These are phyloP conservation scores for Grigorovia jiainica DNA, from an alignment of 805 yeast genomes.

Conservation along the genomic window DNA sequence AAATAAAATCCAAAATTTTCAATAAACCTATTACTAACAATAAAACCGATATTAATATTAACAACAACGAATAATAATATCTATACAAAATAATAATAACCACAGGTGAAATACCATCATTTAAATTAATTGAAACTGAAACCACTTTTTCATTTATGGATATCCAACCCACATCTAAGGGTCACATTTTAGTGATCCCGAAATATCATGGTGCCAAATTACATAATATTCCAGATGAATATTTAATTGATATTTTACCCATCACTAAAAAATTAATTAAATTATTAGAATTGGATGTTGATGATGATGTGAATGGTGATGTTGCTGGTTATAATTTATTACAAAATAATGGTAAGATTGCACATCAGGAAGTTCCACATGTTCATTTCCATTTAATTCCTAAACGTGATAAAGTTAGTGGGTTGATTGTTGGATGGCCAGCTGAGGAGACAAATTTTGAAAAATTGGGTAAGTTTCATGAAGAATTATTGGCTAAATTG, in stretches of 20 bases:
- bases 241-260: constrained; percentile 77
- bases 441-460: constrained; percentile 68
- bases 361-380: constrained; percentile 92
- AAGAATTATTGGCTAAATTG: constrained; percentile 41
- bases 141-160: constrained; percentile 78
- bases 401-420: constrained; percentile 61
- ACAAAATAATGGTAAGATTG: constrained; percentile 91
- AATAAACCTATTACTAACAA: neutral
- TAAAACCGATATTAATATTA: neutral
- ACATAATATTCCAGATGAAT: constrained; percentile 89
- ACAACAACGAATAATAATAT: no score
- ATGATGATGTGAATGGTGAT: constrained; percentile 37
- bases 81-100: no score
- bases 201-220: constrained; percentile 88
- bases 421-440: constrained; percentile 94
- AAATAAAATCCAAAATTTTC: neutral
- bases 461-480: constrained; percentile 58
- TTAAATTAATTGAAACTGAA: constrained; percentile 82
- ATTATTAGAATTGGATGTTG: constrained; percentile 54
- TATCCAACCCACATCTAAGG: constrained; percentile 84
- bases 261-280: constrained; percentile 77
- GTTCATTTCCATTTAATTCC: constrained; percentile 97
- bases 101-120: constrained; percentile 91
- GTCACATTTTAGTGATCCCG: constrained; percentile 86
- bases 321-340: constrained; percentile 70